Base-by-base conservation (phyloP, 768 basidiomycete species). In the Tephrocybe sp. region DNA sequence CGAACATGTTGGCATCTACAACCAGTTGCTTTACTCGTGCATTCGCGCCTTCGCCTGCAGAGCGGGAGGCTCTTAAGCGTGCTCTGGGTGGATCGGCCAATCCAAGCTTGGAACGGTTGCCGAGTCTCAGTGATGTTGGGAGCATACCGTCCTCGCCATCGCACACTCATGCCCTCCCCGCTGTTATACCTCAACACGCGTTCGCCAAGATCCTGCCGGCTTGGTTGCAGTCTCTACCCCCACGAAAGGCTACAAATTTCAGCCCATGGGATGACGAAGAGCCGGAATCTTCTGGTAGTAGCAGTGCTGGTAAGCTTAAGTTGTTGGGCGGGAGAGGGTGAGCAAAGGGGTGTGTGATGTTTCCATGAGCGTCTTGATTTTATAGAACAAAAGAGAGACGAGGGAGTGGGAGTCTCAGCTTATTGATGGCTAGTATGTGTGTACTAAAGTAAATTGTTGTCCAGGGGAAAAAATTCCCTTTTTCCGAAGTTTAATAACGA, bases 211-310 rank as follows among this genome's bases (percentile, higher is more conserved):
- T 67, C 39, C 65, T 85, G 45, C 83, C 85, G n/a, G 75, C 80
- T 40, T 87, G 87, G 88, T 64, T 88, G 54, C 80, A 82, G 58
- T 72, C 79, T n/a, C 62, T 87, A 53, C 84, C 86, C 33, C 74
- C 79, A 56, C 76, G 80, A 53, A 88, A 87, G 69, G 72, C 80
- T 69, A 72, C 81, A 51, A 85, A 85, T 53, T 91, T 89, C 62
- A 89, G 87, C 60, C 88, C 88, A 30, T 90, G 87, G 87, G 88
- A 85, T 42, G 87, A 89, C 59, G 87, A 88, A 55, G 85, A 85
- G 50, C 66, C 62, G 3, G 60, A 56, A 23, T 42, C 46, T 19
- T 51, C 31, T 22, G 51, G 43, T 26, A 48, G 45, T 38, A 50
- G 55, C 20, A 45, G 40, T 23, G 39, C 19, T 45, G 56, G 45